phyloP scores from a whole-genome alignment of 345 rosid genomes.

The Boechera stricta region DNA sequence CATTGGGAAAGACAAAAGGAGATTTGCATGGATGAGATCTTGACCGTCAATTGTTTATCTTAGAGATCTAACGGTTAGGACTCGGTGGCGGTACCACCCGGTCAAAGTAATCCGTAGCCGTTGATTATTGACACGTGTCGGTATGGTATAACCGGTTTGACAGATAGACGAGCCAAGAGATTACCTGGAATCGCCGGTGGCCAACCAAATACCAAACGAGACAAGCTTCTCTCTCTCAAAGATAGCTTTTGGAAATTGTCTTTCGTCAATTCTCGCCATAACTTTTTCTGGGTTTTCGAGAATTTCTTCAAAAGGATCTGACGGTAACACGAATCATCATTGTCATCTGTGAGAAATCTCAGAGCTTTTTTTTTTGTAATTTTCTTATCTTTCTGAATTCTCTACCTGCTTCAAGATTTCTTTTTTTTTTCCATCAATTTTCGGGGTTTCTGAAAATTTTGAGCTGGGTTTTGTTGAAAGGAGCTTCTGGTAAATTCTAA shows the following conservation, averaged over 20 bases:
- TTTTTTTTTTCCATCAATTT: neutral
- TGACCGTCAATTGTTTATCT: slow-evolving; percentile 5
- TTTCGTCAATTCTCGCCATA: slow-evolving; percentile 30
- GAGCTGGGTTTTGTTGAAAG: slow-evolving; percentile 22
- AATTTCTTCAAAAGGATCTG: slow-evolving; percentile 32
- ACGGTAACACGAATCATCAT: slow-evolving; percentile 30
- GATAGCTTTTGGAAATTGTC: slow-evolving; percentile 35
- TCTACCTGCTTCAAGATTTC: slow-evolving; percentile 22
- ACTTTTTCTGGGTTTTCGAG: slow-evolving; percentile 36
- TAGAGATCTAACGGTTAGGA: slow-evolving; percentile 60
- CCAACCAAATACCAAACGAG: slow-evolving; percentile 61
- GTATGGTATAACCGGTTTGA: slow-evolving; percentile 19
- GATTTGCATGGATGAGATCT: neutral
- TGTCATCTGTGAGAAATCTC: slow-evolving; percentile 32
- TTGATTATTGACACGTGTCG: slow-evolving; percentile 53
- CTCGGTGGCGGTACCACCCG: slow-evolving; percentile 43
- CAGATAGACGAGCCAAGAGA: slow-evolving; percentile 53
- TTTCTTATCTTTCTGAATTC: slow-evolving; percentile 24
- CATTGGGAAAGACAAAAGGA: slow-evolving; percentile 26
- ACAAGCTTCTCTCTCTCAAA: slow-evolving; percentile 38
- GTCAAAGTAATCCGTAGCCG: slow-evolving; percentile 43
- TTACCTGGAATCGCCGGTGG: slow-evolving; percentile 81
- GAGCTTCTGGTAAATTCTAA: slow-evolving; percentile 15
- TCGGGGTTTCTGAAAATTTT: neutral
- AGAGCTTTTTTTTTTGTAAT: slow-evolving; percentile 12